These are phyloP conservation scores for Croton laevigatus DNA, from an alignment of 441 rosid species.

Conservation along the genomic window DNA sequence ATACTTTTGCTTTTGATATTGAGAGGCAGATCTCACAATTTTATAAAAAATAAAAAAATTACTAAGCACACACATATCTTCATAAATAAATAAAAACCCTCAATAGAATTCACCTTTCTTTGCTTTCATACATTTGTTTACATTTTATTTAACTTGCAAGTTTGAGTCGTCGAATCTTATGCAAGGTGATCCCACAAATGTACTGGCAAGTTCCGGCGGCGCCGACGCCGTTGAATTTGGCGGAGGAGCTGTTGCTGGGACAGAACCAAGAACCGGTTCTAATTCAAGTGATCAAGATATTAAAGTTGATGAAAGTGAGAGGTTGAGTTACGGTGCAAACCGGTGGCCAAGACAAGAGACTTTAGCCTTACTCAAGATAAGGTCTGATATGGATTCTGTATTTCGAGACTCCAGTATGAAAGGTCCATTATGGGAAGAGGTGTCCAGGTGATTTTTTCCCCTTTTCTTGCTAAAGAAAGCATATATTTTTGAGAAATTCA, in stretches of 20 bases:
- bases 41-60: conserved; percentile 26
- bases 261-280: conserved; percentile 27
- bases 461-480: neutral
- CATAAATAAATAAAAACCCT: conserved; percentile 28
- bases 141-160: conserved; percentile 5
- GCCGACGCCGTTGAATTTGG: conserved; percentile 24
- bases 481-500: too few relatives aligned
- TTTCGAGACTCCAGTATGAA: conserved; percentile 77
- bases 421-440: conserved; percentile 92
- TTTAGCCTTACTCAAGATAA: conserved; percentile 64
- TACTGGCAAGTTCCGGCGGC: conserved; percentile 25
- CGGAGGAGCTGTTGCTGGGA: conserved; percentile 14
- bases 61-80: conserved; percentile 23
- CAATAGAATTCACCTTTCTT: conserved; percentile 32
- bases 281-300: conserved; percentile 38
- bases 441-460: conserved; percentile 55
- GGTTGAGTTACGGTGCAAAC: conserved; percentile 46
- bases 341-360: conserved; percentile 97
- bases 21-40: conserved; percentile 46
- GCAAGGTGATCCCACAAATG: conserved; percentile 29
- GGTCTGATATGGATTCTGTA: conserved; percentile 77
- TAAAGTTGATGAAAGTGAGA: conserved; percentile 39
- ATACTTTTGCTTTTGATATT: conserved; percentile 21
- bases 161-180: conserved; percentile 10
- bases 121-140: conserved; percentile 2